Conservation (phyloP, 1,284 basidiomycete genomes). For the Cryptococcus hybrid region DNA sequence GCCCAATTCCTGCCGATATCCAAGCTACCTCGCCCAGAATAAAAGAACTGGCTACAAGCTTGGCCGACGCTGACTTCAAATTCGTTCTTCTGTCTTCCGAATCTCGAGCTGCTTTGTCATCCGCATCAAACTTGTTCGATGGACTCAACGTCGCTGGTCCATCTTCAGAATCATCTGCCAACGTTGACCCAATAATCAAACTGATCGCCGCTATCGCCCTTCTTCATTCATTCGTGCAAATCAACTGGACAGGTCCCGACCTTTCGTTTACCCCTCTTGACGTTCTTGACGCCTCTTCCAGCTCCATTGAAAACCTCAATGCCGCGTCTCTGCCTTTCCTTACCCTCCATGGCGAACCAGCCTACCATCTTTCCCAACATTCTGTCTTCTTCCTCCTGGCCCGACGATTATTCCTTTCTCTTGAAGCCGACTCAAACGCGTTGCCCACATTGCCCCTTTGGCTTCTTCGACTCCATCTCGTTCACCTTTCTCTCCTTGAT, state of each 20-base stretch:
- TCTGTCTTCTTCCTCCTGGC: conserved; percentile 76
- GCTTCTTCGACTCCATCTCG: conserved; percentile 67
- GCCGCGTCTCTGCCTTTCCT: conserved; percentile 68
- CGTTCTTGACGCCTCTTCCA: conserved; percentile 26
- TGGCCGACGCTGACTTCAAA: conserved; percentile 46
- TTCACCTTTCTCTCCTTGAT: conserved; percentile 84
- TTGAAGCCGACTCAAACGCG: conserved; percentile 47
- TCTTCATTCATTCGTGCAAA: conserved; percentile 86
- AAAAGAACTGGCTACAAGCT: conserved; percentile 25
- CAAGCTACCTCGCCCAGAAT: conserved; percentile 7
- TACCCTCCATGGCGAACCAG: conserved; percentile 85
- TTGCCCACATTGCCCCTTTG: conserved; percentile 67
- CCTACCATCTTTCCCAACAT: conserved; percentile 80
- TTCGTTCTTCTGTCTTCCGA: conserved; percentile 32
- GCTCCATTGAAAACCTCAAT: conserved; percentile 62
- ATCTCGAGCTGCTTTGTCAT: conserved; percentile 29
- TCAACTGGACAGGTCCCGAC: conserved; percentile 96
- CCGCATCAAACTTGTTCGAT: conserved; percentile 22
- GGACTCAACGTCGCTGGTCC: conserved; percentile 16
- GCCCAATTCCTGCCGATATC: neutral
- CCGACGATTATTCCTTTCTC: conserved; percentile 63
- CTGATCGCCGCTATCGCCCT: conserved; percentile 72
- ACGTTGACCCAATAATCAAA: conserved; percentile 35
- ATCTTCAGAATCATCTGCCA: conserved; percentile 1
- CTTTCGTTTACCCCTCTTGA: conserved; percentile 58